phyloP scores from a whole-genome alignment of 108 stramenopile species.

The Parietichytrium sp. region DNA sequence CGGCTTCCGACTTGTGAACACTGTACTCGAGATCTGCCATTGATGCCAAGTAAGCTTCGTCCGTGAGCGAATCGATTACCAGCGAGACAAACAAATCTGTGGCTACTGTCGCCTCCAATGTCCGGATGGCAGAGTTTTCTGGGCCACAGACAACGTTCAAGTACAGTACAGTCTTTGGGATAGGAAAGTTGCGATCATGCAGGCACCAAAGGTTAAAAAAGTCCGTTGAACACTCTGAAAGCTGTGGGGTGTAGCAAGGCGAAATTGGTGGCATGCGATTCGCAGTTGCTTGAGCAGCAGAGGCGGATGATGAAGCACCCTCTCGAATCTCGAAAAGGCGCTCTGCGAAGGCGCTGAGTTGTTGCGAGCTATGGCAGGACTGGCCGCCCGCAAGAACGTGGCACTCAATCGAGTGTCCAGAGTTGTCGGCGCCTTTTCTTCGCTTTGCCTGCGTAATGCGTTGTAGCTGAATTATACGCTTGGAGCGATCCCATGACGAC shows the following conservation, averaged over 20 bases:
- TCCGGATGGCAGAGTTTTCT: neutral
- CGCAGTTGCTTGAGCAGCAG: too few species aligned
- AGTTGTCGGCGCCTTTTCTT: too few species aligned
- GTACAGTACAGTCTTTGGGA: neutral
- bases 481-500: neutral
- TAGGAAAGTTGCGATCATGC: neutral
- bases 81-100: neutral
- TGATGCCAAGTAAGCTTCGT: conserved; percentile 19
- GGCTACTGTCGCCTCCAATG: neutral
- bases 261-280: neutral
- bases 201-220: neutral
- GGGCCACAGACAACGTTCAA: neutral
- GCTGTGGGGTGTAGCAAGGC: neutral
- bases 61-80: neutral
- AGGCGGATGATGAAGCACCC: too few species aligned
- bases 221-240: neutral
- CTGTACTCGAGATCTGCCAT: neutral
- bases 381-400: neutral
- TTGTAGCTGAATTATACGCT: neutral
- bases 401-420: too few species aligned
- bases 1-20: neutral
- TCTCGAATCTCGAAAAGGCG: neutral
- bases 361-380: neutral
- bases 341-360: neutral
- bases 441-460: too few species aligned